Conservation (phyloP, 306 rosid genomes). For the peach (Prunus persica) region DNA sequence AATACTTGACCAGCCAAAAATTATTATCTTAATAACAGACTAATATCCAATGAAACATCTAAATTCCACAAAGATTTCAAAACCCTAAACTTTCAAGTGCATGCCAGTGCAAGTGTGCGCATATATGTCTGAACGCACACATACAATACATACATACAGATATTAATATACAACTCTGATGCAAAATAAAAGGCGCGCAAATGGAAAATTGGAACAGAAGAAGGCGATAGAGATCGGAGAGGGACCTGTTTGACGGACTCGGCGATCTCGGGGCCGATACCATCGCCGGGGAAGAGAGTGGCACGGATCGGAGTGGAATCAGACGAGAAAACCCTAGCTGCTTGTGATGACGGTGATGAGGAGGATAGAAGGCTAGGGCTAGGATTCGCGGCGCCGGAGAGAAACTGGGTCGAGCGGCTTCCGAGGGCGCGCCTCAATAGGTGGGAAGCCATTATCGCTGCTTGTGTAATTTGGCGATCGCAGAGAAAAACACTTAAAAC, state of each 20-base stretch:
- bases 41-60: background rate
- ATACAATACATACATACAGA: background rate
- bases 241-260: constrained; percentile 88
- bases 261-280: constrained; percentile 96
- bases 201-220: background rate
- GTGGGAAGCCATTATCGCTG: constrained; percentile 58
- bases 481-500: background rate
- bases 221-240: background rate
- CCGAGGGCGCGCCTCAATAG: constrained; percentile 67
- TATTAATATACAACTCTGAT: background rate
- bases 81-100: constrained; percentile 12
- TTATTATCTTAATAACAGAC: background rate
- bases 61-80: background rate
- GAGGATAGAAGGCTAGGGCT: background rate
- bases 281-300: constrained; percentile 98
- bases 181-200: background rate
- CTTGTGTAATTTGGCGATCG: background rate
- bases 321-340: constrained; percentile 59
- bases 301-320: constrained; percentile 65
- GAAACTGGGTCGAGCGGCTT: constrained; percentile 39
- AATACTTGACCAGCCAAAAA: background rate
- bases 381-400: constrained; percentile 36
- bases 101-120: background rate
- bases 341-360: background rate
- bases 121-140: background rate